Evolutionary conservation across 352 stramenopile genomes (phyloP), one percentile per base, ranked within the genome.

Genomic region (Phytophthora fragariae): DNA sequence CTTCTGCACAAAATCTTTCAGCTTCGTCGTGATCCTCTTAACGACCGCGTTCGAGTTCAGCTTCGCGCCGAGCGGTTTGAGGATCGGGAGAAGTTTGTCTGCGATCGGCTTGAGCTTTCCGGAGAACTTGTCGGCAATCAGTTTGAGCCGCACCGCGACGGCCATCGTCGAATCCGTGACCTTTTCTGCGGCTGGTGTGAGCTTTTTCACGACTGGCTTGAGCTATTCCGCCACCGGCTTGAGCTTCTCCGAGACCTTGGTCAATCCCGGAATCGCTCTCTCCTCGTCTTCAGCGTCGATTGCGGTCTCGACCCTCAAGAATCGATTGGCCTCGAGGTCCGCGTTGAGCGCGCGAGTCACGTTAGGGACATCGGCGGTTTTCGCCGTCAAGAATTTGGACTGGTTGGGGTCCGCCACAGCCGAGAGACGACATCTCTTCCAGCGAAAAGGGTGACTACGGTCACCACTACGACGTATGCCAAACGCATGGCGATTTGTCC

Each of bases 41-140:
- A 73, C 21, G 19, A 68, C 27, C n/a, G 59, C 50, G 31, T 37
- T 24, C 33, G 52, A 54, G 39, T 73, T 73, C 17, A 73, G 24
- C 41, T 62, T 73, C 9, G 41, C 50, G 10, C 24, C 65, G 27
- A 73, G 21, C 5, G 66, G 66, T 33, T 69, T 73, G 37, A 73
- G 39, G n/a, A 73, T 73, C 29, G 66, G 66, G 3, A 58, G 63
- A 14, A 73, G 59, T 31, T 68, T 73, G 15, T 58, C 59, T 5
- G 59, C 59, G 41, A 73, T 69, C 4, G 66, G 66, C 52, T 73
- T 73, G 5, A 73, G 58, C 44, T 73, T 73, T n/a, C 66, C 66
- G 3, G 41, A 44, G 24, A 73, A 73, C 24, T 44, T 55, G 41
- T 73, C 66, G 1, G 44, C 52, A 29, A 69, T 59, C 2, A 59